Conservation (phyloP, 495 filamentous ascomycete genomes). For the Niebla homalea region DNA sequence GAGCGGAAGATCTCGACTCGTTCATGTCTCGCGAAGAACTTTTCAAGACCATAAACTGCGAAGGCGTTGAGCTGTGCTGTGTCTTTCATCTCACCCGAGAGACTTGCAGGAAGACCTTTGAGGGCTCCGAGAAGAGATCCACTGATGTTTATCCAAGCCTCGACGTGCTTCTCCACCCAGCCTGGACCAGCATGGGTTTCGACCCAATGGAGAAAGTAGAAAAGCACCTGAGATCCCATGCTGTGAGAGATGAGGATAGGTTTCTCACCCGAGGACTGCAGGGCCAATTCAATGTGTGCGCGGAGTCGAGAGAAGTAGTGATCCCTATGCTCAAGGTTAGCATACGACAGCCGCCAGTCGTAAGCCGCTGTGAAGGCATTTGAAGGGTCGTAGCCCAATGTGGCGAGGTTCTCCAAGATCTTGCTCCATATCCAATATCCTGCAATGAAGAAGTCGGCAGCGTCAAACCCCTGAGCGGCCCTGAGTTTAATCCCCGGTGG, state of each 20-base stretch:
- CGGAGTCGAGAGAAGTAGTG: conserved; percentile 87
- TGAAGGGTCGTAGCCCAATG: conserved; percentile 84
- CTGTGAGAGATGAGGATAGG: conserved; percentile 83
- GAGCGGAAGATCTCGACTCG: conserved; percentile 87
- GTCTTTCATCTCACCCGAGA: conserved; percentile 96
- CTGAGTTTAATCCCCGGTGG: conserved; percentile 85
- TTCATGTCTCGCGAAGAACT: conserved; percentile 81
- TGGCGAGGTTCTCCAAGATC: conserved; percentile 89
- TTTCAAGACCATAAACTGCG: conserved; percentile 92
- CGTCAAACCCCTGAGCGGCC: conserved; percentile 93
- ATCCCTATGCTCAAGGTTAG: conserved; percentile 76
- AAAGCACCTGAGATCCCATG: conserved; percentile 90
- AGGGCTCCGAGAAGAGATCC: conserved; percentile 94
- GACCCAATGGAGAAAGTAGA: conserved; percentile 98
- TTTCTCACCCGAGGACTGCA: conserved; percentile 57
- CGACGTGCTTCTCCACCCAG: conserved; percentile 86
- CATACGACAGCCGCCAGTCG: conserved; percentile 92
- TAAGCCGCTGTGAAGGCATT: conserved; percentile 94
- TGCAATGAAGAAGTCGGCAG: conserved; percentile 75
- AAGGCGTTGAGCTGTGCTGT: conserved; percentile 96
- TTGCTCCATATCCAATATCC: conserved; percentile 99
- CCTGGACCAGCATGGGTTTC: conserved; percentile 71
- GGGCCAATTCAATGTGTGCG: conserved; percentile 73
- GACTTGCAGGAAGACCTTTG: conserved; percentile 80
- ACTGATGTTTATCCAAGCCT: conserved; percentile 94